Percentiles rank a stretch among this genome's conserved stretches.
Evolutionary conservation across 2,329 filamentous ascomycete genomes (phyloP).

Genomic region (Aspergillus tamarii): DNA sequence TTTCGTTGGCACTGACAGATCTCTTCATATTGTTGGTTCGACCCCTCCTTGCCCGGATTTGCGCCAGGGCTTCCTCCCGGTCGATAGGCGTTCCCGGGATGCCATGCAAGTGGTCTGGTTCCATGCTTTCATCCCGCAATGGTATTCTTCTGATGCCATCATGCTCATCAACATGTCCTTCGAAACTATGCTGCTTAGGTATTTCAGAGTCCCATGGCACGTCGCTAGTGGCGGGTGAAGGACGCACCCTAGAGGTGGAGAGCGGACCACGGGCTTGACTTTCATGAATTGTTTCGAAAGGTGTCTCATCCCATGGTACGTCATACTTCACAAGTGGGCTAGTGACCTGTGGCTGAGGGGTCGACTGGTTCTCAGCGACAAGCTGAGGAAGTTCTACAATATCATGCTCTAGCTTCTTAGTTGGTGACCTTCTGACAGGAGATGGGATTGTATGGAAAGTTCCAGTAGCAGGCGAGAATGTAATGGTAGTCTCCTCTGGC

Average conservation of each 20-base stretch:
- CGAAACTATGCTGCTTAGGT: not conserved
- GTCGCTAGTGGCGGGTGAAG: slow-evolving; percentile 16
- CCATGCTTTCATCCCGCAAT: slow-evolving; percentile 31
- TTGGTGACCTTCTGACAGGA: slow-evolving; percentile 34
- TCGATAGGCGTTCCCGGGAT: slow-evolving; percentile 49
- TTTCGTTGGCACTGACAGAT: slow-evolving; percentile 45
- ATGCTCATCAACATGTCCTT: slow-evolving; percentile 19
- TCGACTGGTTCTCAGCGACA: slow-evolving; percentile 11
- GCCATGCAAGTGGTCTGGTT: slow-evolving; percentile 27
- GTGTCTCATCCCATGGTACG: slow-evolving; percentile 10
- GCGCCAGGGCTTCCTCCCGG: slow-evolving; percentile 53
- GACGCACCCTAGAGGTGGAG: slow-evolving; percentile 15
- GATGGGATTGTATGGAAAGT: slow-evolving; percentile 47
- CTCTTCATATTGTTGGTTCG: slow-evolving; percentile 48
- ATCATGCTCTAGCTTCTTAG: slow-evolving; percentile 26
- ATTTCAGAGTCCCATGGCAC: slow-evolving; percentile 16
- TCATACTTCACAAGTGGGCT: slow-evolving; percentile 17
- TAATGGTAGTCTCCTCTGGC: slow-evolving; percentile 41
- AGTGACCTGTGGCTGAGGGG: slow-evolving; percentile 5
- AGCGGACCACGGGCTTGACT: slow-evolving; percentile 16
- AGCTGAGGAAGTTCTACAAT: slow-evolving; percentile 19
- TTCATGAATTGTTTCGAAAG: slow-evolving; percentile 18
- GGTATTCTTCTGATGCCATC: slow-evolving; percentile 37
- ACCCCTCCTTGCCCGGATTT: slow-evolving; percentile 52
- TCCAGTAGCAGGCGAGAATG: slow-evolving; percentile 48